These are phyloP conservation scores for Hyphopichia wangnamkhiaoensis DNA, from an alignment of 1,139 yeast genomes.

Conservation along the genomic window DNA sequence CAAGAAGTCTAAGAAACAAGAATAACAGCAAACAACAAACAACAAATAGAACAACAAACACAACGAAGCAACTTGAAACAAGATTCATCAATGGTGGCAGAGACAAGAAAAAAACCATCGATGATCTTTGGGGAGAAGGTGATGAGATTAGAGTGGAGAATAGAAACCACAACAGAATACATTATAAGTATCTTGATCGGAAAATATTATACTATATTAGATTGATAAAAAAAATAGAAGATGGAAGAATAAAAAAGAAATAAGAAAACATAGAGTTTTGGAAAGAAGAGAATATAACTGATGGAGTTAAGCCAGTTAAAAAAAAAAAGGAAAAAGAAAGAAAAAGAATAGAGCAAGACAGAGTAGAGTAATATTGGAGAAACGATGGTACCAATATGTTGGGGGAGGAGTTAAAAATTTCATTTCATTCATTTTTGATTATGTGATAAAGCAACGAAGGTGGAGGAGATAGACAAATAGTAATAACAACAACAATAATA, in stretches of 20 bases:
- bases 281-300: not conserved
- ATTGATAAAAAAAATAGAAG: not conserved
- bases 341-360: no score
- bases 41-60: not conserved
- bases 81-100: no score
- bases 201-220: conserved; percentile 2
- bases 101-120: no score
- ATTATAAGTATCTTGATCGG: not conserved
- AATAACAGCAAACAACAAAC: not conserved
- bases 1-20: not conserved
- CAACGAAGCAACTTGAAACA: not conserved
- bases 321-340: not conserved
- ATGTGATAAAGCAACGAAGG: not conserved
- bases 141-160: no score
- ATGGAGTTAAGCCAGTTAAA: no score
- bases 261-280: not conserved
- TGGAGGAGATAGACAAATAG: not conserved
- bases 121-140: no score
- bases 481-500: not conserved
- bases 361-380: no score
- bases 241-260: not conserved
- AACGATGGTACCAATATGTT: no score
- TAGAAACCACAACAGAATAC: not conserved
- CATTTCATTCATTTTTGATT: no score
- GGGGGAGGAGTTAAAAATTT: no score